A percentile compares a stretch with the other conserved stretches of the same genome.
phyloP scores from a whole-genome alignment of 1,284 basidiomycete species.

The Apiotrichum domesticum region DNA sequence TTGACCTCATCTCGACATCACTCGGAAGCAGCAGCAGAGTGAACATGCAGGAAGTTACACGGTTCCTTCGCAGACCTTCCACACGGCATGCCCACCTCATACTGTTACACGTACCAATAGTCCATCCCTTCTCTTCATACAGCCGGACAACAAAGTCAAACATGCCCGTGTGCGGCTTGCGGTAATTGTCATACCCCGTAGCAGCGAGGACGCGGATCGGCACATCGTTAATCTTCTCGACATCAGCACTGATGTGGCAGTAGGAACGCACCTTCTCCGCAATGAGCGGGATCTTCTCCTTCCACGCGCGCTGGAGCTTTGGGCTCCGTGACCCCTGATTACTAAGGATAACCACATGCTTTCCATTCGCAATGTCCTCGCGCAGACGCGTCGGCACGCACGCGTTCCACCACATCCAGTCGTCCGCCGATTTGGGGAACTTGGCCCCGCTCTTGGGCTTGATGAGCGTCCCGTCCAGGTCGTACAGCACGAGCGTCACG shows the following conservation, averaged over 20 bases:
- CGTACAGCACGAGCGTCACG: slow-evolving; percentile 67
- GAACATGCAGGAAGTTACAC: too few relatives aligned
- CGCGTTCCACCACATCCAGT: slow-evolving; percentile 73
- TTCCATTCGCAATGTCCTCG: slow-evolving; percentile 60
- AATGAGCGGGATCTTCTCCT: slow-evolving; percentile 64
- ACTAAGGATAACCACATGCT: slow-evolving; percentile 67
- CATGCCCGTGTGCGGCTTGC: slow-evolving; percentile 89
- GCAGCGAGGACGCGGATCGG: slow-evolving; percentile 79
- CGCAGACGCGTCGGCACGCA: slow-evolving; percentile 62
- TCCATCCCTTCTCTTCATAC: slow-evolving; percentile 55
- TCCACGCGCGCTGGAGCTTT: slow-evolving; percentile 57
- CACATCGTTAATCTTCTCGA: slow-evolving; percentile 40
- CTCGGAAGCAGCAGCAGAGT: too few relatives aligned
- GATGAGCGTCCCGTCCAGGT: slow-evolving; percentile 83
- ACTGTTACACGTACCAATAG: slow-evolving; percentile 56
- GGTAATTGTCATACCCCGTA: slow-evolving; percentile 55
- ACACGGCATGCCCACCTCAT: too few relatives aligned
- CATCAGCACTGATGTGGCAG: not conserved
- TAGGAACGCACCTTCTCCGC: slow-evolving; percentile 57
- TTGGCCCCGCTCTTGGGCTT: slow-evolving; percentile 54
- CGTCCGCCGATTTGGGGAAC: slow-evolving; percentile 50
- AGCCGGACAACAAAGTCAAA: slow-evolving; percentile 65
- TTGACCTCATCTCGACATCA: too few relatives aligned
- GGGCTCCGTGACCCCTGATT: slow-evolving; percentile 52
- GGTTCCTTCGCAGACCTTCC: too few relatives aligned